phyloP scores from a whole-genome alignment of 2,329 filamentous ascomycete species.

The Penicillium janthinellum region DNA sequence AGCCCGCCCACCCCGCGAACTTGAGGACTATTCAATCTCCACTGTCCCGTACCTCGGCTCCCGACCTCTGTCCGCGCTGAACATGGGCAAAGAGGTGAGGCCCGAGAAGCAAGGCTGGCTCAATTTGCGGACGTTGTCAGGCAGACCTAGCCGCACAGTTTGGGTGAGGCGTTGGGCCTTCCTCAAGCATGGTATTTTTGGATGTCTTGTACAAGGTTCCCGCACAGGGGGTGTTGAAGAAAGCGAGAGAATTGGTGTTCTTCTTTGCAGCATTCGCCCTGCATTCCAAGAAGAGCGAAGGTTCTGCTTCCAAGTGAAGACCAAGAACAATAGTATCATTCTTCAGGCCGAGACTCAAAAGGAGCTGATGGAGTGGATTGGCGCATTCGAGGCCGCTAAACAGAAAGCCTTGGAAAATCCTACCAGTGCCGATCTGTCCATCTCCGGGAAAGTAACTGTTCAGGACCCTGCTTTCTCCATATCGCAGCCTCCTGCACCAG shows the following conservation, averaged over 20 bases:
- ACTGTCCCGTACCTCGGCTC: constrained; percentile 85
- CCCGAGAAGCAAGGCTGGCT: constrained; percentile 94
- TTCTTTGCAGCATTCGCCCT: constrained; percentile 89
- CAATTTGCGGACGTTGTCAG: constrained; percentile 76
- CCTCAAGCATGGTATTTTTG: constrained; percentile 92
- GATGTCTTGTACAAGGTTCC: constrained; percentile 82
- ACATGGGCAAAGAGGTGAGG: constrained; percentile 52
- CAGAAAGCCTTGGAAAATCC: constrained; percentile 83
- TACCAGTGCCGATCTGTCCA: constrained; percentile 52
- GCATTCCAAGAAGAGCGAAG: constrained; percentile 89
- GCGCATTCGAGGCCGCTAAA: constrained; percentile 91
- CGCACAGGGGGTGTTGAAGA: constrained; percentile 85
- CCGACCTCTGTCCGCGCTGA: constrained; percentile 65
- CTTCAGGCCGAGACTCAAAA: constrained; percentile 90
- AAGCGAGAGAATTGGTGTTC: constrained; percentile 91
- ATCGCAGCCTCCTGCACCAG: constrained; percentile 80
- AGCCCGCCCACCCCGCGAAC: constrained; percentile 80
- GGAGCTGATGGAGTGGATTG: constrained; percentile 93
- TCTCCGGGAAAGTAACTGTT: constrained; percentile 46
- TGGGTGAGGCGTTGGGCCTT: constrained; percentile 97
- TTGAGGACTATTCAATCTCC: constrained; percentile 88
- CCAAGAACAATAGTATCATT: constrained; percentile 85
- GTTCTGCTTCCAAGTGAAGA: constrained; percentile 98
- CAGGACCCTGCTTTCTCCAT: constrained; percentile 84
- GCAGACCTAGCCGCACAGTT: constrained; percentile 84